phyloP scores from a whole-genome alignment of 495 filamentous ascomycete species.

The Haplographium delicatum region DNA sequence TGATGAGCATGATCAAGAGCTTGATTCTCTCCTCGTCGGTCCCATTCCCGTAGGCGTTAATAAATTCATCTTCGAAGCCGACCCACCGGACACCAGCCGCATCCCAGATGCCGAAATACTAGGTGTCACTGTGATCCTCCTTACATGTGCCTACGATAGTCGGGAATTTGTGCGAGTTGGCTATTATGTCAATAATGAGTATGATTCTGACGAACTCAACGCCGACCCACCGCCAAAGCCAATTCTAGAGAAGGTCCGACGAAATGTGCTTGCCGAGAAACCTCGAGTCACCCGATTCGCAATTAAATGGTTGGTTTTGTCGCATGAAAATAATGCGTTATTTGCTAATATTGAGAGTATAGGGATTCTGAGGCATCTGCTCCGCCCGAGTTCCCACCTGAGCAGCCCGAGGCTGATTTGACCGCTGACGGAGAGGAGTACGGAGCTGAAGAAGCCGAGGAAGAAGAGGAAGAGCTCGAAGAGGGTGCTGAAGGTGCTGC shows the following conservation, averaged over 20 bases:
- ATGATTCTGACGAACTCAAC: constrained; percentile 82
- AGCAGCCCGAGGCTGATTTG: constrained; percentile 91
- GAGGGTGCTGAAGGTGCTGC: constrained; percentile 38
- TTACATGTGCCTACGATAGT: constrained; percentile 93
- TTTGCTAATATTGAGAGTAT: constrained; percentile 19
- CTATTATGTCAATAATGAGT: constrained; percentile 99
- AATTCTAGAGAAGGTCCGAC: constrained; percentile 80
- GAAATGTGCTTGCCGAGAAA: constrained; percentile 94
- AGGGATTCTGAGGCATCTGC: constrained; percentile 97
- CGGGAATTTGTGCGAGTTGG: constrained; percentile 97
- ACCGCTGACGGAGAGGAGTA: constrained; percentile 84
- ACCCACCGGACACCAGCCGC: constrained; percentile 78
- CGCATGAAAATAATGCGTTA: background rate
- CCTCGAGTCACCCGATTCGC: constrained; percentile 94
- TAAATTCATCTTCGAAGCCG: constrained; percentile 97
- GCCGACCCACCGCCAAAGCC: constrained; percentile 87
- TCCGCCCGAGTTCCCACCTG: constrained; percentile 90
- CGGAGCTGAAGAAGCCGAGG: constrained; percentile 77
- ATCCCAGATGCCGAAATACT: constrained; percentile 94
- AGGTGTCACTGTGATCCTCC: constrained; percentile 92
- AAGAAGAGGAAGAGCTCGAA: constrained; percentile 48
- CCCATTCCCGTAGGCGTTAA: constrained; percentile 96
- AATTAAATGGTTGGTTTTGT: constrained; percentile 83
- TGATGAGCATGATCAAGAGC: constrained; percentile 95
- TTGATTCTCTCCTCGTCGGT: constrained; percentile 92